Conservation (phyloP, 2,329 filamentous ascomycete species). For the Aspergillus candidus region DNA sequence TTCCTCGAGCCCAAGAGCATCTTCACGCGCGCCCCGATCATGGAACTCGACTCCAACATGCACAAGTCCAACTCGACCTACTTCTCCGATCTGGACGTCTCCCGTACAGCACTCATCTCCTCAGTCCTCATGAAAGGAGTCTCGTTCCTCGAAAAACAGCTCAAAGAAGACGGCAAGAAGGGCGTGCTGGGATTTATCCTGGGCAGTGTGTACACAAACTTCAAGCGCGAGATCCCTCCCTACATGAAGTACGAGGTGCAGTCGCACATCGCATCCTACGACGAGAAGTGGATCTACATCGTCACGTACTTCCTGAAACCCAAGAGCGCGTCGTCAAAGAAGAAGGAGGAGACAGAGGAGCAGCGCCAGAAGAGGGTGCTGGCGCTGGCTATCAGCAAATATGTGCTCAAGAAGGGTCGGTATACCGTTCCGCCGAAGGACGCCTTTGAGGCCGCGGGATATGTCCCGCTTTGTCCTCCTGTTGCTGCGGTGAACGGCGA, state of each 20-base stretch:
- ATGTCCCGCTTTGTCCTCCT: constrained; percentile 78
- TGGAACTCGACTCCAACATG: constrained; percentile 77
- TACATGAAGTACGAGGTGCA: constrained; percentile 66
- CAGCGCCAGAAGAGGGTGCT: constrained; percentile 55
- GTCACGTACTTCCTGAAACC: constrained; percentile 63
- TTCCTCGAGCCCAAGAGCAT: constrained; percentile 67
- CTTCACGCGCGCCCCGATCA: constrained; percentile 57
- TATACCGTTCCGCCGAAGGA: constrained; percentile 76
- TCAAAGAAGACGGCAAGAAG: constrained; percentile 45
- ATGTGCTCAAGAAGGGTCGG: constrained; percentile 70
- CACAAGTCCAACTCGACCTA: constrained; percentile 78
- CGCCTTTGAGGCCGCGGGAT: constrained; percentile 60
- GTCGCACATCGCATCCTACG: constrained; percentile 63
- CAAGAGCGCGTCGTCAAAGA: neutral
- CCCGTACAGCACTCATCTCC: constrained; percentile 70
- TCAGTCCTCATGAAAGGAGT: constrained; percentile 56
- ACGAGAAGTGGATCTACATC: constrained; percentile 72
- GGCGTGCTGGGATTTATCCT: constrained; percentile 57
- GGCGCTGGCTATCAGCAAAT: constrained; percentile 66
- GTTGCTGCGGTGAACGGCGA: constrained; percentile 19
- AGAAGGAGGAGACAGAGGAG: constrained; percentile 10
- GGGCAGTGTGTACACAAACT: constrained; percentile 64
- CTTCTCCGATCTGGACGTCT: constrained; percentile 76
- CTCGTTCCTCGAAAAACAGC: constrained; percentile 42
- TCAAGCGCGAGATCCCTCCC: constrained; percentile 63